A percentile compares a stretch with the other conserved stretches of the same genome.
Evolutionary conservation across 2,329 filamentous ascomycete genomes (phyloP).

Genomic region (Coniochaeta sp.): DNA sequence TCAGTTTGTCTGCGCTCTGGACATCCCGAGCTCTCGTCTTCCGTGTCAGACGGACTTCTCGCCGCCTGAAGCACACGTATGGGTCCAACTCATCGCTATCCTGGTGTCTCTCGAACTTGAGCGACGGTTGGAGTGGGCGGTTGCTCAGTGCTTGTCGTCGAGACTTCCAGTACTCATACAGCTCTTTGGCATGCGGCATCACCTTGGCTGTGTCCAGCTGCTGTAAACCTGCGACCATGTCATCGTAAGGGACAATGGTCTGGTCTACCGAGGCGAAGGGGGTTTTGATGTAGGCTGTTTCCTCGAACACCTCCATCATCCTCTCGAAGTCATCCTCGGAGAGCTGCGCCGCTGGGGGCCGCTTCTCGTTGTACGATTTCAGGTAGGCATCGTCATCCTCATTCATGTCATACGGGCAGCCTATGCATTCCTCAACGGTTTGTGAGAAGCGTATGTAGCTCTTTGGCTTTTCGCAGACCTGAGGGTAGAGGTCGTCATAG

Average conservation of each 20-base stretch:
- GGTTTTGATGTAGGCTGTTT: constrained; percentile 73
- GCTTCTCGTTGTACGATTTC: constrained; percentile 75
- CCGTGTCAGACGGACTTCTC: constrained; percentile 87
- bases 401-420: constrained; percentile 89
- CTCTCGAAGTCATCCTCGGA: constrained; percentile 90
- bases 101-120: constrained; percentile 92
- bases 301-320: constrained; percentile 92
- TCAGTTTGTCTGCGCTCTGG: constrained; percentile 90
- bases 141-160: constrained; percentile 62
- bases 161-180: constrained; percentile 86
- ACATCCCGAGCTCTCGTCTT: constrained; percentile 93
- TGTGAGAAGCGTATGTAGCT: constrained; percentile 98
- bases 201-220: constrained; percentile 42
- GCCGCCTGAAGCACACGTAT: constrained; percentile 94
- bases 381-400: constrained; percentile 84
- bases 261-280: constrained; percentile 89
- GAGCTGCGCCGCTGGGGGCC: constrained; percentile 55
- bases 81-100: constrained; percentile 95
- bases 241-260: constrained; percentile 69
- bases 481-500: constrained; percentile 85
- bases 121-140: constrained; percentile 63
- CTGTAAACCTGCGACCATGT: constrained; percentile 63
- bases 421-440: constrained; percentile 92
- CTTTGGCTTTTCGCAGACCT: constrained; percentile 71
- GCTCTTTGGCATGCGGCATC: constrained; percentile 59